Percentiles rank a stretch among this genome's conserved stretches.
These are phyloP conservation scores for Dalechampia spathulata DNA, from an alignment of 441 rosid species.

Conservation along the genomic window DNA sequence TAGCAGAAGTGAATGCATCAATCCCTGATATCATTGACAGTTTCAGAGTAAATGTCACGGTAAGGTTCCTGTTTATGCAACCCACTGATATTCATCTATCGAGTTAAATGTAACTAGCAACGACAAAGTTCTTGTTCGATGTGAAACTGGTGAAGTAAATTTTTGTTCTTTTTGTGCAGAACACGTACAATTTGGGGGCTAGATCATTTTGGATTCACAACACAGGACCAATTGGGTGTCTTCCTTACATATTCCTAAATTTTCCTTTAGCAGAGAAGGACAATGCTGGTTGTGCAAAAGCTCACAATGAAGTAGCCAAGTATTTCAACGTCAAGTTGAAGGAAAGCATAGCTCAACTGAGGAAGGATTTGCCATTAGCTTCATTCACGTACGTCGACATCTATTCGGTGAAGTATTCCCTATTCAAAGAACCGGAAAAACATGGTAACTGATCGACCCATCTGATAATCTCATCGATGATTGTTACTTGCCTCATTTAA, in stretches of 20 bases:
- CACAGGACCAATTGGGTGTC: conserved; percentile 39
- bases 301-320: conserved; percentile 29
- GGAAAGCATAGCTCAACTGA: conserved; percentile 22
- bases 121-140: no score
- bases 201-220: conserved; percentile 44
- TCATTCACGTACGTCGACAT: conserved; percentile 28
- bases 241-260: conserved; percentile 19
- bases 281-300: conserved; percentile 26
- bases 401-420: conserved; percentile 30
- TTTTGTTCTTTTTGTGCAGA: conserved; percentile 22
- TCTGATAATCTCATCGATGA: no score
- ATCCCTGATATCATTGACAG: conserved; percentile 21
- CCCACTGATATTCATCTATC: no score
- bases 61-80: no score
- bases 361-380: conserved; percentile 25
- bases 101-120: no score
- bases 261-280: conserved; percentile 22
- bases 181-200: conserved; percentile 21
- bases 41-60: conserved; percentile 26
- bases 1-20: conserved; percentile 25
- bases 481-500: no score
- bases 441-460: background rate
- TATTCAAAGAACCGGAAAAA: conserved; percentile 17
- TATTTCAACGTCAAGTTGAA: conserved; percentile 26
- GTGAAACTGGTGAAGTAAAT: background rate